Conservation (phyloP, 2,329 filamentous ascomycete species). For the Thelonectria olida region DNA sequence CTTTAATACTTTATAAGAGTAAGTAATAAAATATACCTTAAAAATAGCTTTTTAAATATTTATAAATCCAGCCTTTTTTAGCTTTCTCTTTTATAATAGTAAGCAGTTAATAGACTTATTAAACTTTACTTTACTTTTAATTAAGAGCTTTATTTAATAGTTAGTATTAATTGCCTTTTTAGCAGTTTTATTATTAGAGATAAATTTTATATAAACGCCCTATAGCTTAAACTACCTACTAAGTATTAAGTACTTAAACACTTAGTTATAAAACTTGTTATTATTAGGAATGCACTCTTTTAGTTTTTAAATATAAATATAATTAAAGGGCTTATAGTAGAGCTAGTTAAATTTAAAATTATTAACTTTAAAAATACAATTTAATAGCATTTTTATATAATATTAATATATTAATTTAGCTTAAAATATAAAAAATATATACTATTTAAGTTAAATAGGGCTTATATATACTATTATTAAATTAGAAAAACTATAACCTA, state of each 20-base stretch:
- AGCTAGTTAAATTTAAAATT: conserved; percentile 65
- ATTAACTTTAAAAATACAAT: conserved; percentile 66
- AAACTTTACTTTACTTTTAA: neutral
- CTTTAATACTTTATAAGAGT: too few relatives aligned
- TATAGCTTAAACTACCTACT: conserved; percentile 57
- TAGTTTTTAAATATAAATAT: conserved; percentile 45
- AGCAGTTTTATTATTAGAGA: conserved; percentile 50
- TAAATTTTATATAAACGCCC: conserved; percentile 42
- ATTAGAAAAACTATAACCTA: too few relatives aligned
- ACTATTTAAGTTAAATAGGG: conserved; percentile 49
- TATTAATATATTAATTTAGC: neutral
- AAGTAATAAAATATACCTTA: neutral
- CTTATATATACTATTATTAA: too few relatives aligned
- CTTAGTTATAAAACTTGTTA: conserved; percentile 28
- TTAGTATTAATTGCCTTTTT: conserved; percentile 7
- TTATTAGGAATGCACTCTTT: conserved; percentile 42
- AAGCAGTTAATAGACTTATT: neutral
- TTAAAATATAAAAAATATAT: neutral
- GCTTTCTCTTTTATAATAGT: neutral
- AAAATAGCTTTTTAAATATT: neutral
- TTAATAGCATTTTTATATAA: conserved; percentile 59
- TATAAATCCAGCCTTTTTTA: neutral
- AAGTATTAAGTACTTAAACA: conserved; percentile 48
- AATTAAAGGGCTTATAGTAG: conserved; percentile 36
- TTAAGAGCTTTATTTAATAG: neutral